Evolutionary conservation across 495 filamentous ascomycete genomes (phyloP).

Genomic region (Aspergillus heteromorphus): DNA sequence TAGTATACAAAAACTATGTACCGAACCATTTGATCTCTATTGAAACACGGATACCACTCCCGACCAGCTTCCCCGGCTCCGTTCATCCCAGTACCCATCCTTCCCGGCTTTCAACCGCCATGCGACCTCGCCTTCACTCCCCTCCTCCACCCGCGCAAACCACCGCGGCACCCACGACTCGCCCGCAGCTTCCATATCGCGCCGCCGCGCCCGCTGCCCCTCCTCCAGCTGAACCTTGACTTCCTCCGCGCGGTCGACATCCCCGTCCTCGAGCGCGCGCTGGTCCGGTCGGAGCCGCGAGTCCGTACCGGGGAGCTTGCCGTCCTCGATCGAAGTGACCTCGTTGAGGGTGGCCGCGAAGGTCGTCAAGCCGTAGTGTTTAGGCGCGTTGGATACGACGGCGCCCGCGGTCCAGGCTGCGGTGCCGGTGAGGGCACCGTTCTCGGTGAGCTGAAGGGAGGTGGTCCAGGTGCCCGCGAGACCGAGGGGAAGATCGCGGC

Average conservation of each 20-base stretch:
- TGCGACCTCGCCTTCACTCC: constrained; percentile 58
- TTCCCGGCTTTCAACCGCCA: constrained; percentile 78
- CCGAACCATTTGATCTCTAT: constrained; percentile 9
- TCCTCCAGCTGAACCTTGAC: constrained; percentile 82
- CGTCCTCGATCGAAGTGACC: constrained; percentile 71
- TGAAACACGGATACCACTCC: constrained; percentile 71
- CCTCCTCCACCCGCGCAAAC: constrained; percentile 64
- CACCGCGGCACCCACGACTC: constrained; percentile 69
- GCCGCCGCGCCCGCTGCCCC: constrained; percentile 68
- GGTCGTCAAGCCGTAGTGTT: constrained; percentile 77
- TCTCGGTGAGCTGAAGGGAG: constrained; percentile 56
- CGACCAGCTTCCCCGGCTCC: constrained; percentile 62
- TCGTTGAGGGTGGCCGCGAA: constrained; percentile 89
- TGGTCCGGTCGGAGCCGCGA: constrained; percentile 85
- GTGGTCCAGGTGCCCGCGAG: constrained; percentile 82
- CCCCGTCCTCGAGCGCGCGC: constrained; percentile 74
- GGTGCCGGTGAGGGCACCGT: constrained; percentile 47
- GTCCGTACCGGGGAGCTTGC: constrained; percentile 72
- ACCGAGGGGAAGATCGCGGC: constrained; percentile 53
- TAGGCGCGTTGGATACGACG: constrained; percentile 67
- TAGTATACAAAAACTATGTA: too few species aligned
- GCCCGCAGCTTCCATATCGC: constrained; percentile 67
- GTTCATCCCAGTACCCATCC: constrained; percentile 90
- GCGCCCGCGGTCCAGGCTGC: constrained; percentile 74
- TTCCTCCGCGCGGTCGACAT: constrained; percentile 77